Conservation (phyloP, 2,329 filamentous ascomycete species). For the Venturia oleaginea region DNA sequence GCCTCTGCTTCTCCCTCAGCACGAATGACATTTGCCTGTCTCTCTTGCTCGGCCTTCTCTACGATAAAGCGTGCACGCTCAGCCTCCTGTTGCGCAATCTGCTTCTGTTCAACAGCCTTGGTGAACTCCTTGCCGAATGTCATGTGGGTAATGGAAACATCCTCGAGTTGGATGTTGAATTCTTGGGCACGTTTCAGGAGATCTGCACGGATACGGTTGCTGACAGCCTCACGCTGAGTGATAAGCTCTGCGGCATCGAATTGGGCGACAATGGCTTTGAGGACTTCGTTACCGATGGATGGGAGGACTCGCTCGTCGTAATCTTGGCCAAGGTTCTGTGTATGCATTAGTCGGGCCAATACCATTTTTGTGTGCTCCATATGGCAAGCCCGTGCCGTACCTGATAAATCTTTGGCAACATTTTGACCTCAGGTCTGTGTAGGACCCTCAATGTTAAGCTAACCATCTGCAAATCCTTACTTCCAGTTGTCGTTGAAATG, state of each 20-base stretch:
- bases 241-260: constrained; percentile 59
- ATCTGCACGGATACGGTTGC: constrained; percentile 85
- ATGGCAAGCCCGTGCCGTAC: constrained; percentile 40
- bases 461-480: constrained; percentile 99
- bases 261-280: constrained; percentile 45
- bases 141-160: constrained; percentile 99
- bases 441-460: constrained; percentile 93
- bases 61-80: constrained; percentile 97
- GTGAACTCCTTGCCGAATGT: constrained; percentile 99
- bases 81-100: constrained; percentile 98
- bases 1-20: constrained; percentile 97
- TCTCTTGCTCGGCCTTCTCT: constrained; percentile 96
- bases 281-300: constrained; percentile 47
- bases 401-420: constrained; percentile 96
- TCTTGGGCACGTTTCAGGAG: constrained; percentile 86
- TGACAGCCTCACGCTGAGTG: constrained; percentile 95
- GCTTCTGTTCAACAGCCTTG: constrained; percentile 97
- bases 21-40: constrained; percentile 95
- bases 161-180: constrained; percentile 98
- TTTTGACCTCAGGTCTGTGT: constrained; percentile 86
- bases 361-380: constrained; percentile 15
- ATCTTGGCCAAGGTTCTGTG: constrained; percentile 90
- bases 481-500: constrained; percentile 93
- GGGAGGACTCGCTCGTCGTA: constrained; percentile 67
- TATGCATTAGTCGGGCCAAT: not conserved